A percentile compares a stretch with the other conserved stretches of the same genome.
phyloP scores from a whole-genome alignment of 2,329 filamentous ascomycete genomes.

The Coniella vitis region DNA sequence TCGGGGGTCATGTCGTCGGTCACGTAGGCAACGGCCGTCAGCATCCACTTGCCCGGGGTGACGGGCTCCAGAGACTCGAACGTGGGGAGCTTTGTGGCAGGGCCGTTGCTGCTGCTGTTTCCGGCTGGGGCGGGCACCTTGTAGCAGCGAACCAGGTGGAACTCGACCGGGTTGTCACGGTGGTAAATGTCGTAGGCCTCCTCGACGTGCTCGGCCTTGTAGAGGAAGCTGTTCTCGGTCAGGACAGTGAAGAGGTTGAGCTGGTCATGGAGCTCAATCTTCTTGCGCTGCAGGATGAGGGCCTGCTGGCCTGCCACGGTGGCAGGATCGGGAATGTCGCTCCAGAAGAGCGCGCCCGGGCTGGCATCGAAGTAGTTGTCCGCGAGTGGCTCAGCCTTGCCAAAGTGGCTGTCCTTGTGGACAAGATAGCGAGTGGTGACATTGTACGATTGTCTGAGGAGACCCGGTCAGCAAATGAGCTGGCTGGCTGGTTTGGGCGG shows the following conservation, averaged over 20 bases:
- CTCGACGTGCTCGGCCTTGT: conserved; percentile 46
- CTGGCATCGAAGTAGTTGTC: conserved; percentile 32
- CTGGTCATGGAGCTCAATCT: conserved; percentile 49
- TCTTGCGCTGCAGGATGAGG: conserved; percentile 47
- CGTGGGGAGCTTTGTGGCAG: conserved; percentile 35
- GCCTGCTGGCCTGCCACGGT: conserved; percentile 26
- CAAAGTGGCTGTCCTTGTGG: conserved; percentile 40
- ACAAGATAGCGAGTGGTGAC: conserved; percentile 51
- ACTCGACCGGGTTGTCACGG: conserved; percentile 41
- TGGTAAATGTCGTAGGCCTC: conserved; percentile 45
- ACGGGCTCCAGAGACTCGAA: conserved; percentile 41
- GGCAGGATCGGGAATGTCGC: conserved; percentile 53
- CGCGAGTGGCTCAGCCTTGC: conserved; percentile 16
- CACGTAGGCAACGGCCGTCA: conserved; percentile 48
- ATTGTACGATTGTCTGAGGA: conserved; percentile 46
- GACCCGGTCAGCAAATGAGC: background rate
- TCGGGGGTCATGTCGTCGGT: conserved; percentile 51
- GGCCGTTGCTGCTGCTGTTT: conserved; percentile 19
- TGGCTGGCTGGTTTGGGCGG: no score
- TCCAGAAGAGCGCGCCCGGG: conserved; percentile 48
- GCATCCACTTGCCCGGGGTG: conserved; percentile 47
- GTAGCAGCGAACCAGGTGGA: conserved; percentile 44
- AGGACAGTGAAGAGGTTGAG: conserved; percentile 41
- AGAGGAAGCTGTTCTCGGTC: conserved; percentile 45
- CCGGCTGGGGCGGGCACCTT: conserved; percentile 24